phyloP scores from a whole-genome alignment of 768 basidiomycete genomes.

The Serendipita sp. region DNA sequence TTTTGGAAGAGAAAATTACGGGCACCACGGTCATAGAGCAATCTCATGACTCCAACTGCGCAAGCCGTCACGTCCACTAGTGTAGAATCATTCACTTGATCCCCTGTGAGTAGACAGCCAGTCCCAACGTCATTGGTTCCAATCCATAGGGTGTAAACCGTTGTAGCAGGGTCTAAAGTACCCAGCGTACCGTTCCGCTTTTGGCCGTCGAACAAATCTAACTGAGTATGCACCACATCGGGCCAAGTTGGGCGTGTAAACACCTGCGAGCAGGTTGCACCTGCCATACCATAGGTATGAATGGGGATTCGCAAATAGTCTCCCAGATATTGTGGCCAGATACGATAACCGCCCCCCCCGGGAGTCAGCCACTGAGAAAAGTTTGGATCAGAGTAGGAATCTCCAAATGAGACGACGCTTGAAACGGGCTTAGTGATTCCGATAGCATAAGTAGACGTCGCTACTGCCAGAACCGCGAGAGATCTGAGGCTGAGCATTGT shows the following conservation, averaged over 20 bases:
- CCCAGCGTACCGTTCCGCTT: constrained; percentile 8
- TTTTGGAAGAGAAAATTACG: constrained; percentile 57
- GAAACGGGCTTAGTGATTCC: not conserved
- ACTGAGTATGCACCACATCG: constrained; percentile 38
- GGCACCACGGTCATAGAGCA: constrained; percentile 39
- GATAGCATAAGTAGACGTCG: no score
- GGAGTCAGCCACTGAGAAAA: no score
- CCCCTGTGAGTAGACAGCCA: constrained; percentile 36
- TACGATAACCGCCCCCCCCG: not conserved
- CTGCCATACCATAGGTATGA: constrained; percentile 38
- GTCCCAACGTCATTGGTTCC: constrained; percentile 40
- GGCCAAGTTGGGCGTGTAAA: constrained; percentile 24
- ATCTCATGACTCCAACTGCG: constrained; percentile 42
- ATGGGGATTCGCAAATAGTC: not conserved
- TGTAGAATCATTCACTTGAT: constrained; percentile 28
- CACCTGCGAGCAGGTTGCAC: constrained; percentile 46
- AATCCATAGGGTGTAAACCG: constrained; percentile 52
- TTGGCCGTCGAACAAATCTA: constrained; percentile 30
- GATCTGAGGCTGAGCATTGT: no score
- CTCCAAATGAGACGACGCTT: not conserved
- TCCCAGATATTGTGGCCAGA: constrained; percentile 14
- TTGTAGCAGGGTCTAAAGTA: constrained; percentile 28
- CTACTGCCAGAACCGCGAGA: no score
- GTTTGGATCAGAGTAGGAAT: not conserved
- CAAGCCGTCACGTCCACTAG: constrained; percentile 42